Percentiles rank a stretch among this genome's conserved stretches.
Conservation (phyloP, 306 rosid species). For the Malus orientalis region DNA sequence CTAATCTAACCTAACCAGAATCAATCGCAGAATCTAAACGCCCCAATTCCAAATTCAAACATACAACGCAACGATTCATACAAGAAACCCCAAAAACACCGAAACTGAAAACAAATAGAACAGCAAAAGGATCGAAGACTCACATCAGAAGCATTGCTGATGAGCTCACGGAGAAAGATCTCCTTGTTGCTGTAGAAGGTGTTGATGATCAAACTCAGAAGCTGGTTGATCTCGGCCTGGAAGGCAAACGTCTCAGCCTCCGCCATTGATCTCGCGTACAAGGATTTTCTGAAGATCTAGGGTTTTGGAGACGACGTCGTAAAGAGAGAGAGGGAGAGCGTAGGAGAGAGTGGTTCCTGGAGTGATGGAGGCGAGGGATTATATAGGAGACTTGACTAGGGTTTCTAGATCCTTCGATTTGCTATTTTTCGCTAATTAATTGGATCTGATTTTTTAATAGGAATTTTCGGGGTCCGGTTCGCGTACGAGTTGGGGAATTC, state of each 20-base stretch:
- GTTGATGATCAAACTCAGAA: constrained; percentile 78
- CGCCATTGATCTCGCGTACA: constrained; percentile 28
- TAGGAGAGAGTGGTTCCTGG: background rate
- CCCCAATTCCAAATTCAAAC: background rate
- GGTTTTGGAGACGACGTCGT: background rate
- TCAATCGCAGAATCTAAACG: background rate
- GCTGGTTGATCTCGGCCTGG: constrained; percentile 96
- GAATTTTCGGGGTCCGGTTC: background rate
- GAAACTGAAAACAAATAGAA: background rate
- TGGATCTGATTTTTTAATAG: background rate
- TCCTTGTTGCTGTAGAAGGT: constrained; percentile 94
- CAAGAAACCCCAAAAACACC: background rate
- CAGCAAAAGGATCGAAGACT: background rate
- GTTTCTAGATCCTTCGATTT: constrained; percentile 76
- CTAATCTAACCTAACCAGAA: background rate
- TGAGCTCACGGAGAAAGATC: constrained; percentile 82
- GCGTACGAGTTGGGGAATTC: background rate
- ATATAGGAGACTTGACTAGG: constrained; percentile 35
- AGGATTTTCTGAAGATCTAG: constrained; percentile 15
- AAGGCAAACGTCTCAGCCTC: constrained; percentile 77
- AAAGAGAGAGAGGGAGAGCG: background rate
- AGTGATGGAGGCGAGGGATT: background rate
- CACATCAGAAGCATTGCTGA: constrained; percentile 80
- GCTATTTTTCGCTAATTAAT: background rate
- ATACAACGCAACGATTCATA: too few species aligned